Percentiles rank a stretch among this genome's conserved stretches.
phyloP scores from a whole-genome alignment of 495 filamentous ascomycete genomes.

The Penicillium angulare region DNA sequence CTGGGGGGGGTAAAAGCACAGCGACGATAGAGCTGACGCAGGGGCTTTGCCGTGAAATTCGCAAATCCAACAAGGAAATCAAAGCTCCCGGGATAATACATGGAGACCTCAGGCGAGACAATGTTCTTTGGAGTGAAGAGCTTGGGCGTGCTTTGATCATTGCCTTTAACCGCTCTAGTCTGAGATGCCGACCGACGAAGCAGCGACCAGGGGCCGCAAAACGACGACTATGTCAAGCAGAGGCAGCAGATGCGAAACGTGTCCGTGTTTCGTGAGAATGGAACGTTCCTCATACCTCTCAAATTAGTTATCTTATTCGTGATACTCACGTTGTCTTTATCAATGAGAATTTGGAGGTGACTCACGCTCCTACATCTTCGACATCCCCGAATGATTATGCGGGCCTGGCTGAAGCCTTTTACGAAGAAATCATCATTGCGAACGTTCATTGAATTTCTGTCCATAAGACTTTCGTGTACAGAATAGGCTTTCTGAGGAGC shows the following conservation, averaged over 20 bases:
- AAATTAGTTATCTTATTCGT: too few relatives aligned
- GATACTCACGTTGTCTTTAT: too few relatives aligned
- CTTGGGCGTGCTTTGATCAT: constrained; percentile 30
- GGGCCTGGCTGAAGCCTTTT: too few relatives aligned
- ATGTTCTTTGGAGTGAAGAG: constrained; percentile 32
- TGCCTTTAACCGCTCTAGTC: constrained; percentile 29
- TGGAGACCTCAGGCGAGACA: constrained; percentile 22
- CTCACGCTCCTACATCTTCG: too few relatives aligned
- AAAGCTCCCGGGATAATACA: constrained; percentile 19
- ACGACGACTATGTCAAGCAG: constrained; percentile 10
- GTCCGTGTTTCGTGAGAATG: not conserved
- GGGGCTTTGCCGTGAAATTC: constrained; percentile 8
- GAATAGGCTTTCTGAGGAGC: too few relatives aligned
- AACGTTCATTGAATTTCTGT: too few relatives aligned
- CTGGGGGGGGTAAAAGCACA: constrained; percentile 34
- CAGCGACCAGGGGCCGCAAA: constrained; percentile 7
- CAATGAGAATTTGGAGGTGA: too few relatives aligned
- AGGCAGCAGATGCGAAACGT: constrained; percentile 12
- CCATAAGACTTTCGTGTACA: too few relatives aligned
- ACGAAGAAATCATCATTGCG: too few relatives aligned
- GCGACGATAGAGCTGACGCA: constrained; percentile 9
- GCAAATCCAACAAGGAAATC: constrained; percentile 17
- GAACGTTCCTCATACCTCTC: too few relatives aligned
- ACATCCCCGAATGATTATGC: too few relatives aligned
- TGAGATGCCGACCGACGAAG: constrained; percentile 6